These are phyloP conservation scores for Mycoemilia scoparia DNA, from an alignment of 192 early-diverging fungal genomes.

Conservation along the genomic window DNA sequence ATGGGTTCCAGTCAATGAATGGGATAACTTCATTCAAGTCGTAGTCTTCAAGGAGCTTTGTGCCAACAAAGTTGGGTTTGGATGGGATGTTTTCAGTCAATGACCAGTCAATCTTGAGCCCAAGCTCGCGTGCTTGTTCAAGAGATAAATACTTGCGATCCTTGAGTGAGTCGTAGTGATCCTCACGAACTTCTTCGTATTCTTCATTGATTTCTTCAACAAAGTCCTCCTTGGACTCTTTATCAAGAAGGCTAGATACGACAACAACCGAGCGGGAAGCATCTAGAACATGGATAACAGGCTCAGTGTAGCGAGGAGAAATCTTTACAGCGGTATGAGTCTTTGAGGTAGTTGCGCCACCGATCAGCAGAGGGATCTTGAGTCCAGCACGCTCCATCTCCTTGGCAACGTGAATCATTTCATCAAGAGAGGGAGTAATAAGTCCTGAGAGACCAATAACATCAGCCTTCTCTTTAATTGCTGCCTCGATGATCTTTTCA, in stretches of 20 bases:
- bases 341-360: constrained; percentile 89
- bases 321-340: constrained; percentile 96
- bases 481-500: constrained; percentile 79
- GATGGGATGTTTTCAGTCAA: constrained; percentile 37
- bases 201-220: constrained; percentile 77
- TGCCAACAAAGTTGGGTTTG: constrained; percentile 71
- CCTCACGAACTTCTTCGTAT: constrained; percentile 84
- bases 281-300: constrained; percentile 77
- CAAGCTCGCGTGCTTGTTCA: constrained; percentile 45
- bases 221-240: constrained; percentile 63
- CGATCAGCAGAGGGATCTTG: constrained; percentile 80
- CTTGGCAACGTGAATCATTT: constrained; percentile 92
- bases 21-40: constrained; percentile 54
- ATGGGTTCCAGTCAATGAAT: constrained; percentile 97
- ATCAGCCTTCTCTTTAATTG: constrained; percentile 76
- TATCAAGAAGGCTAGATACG: constrained; percentile 70
- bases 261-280: constrained; percentile 85
- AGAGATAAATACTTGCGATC: constrained; percentile 61
- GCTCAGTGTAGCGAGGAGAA: constrained; percentile 63
- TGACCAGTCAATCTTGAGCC: constrained; percentile 51
- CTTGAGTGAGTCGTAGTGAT: constrained; percentile 83
- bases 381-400: constrained; percentile 76
- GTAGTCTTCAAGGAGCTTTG: constrained; percentile 54
- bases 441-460: constrained; percentile 84
- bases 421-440: constrained; percentile 89